A percentile compares a stretch with the other conserved stretches of the same genome.
phyloP scores from a whole-genome alignment of 2,329 filamentous ascomycete genomes.

The Exophiala sp. region DNA sequence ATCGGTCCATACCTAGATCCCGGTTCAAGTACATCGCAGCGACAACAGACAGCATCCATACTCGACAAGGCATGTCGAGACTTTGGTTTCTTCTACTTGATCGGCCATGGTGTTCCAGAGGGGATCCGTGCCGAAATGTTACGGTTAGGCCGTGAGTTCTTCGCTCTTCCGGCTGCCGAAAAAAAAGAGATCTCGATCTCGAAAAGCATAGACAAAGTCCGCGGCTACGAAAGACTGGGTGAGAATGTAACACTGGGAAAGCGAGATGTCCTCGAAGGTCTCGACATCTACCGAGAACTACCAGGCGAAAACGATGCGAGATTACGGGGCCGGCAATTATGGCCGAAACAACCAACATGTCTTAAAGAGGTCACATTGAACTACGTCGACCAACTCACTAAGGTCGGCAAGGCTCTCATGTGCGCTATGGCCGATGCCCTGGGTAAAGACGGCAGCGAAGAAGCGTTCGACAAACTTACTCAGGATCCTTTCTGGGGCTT shows the following conservation, averaged over 20 bases:
- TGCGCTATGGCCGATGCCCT: conserved; percentile 8
- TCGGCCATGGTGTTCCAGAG: conserved; percentile 35
- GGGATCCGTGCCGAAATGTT: conserved; percentile 31
- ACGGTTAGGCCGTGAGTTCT: conserved; percentile 34
- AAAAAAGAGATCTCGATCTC: conserved; percentile 9
- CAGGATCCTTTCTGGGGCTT: conserved; percentile 8
- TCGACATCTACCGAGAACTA: conserved; percentile 7
- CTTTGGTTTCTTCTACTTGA: conserved; percentile 40
- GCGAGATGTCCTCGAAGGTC: conserved; percentile 7
- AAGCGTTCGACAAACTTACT: conserved; percentile 5
- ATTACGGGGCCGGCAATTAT: conserved; percentile 3
- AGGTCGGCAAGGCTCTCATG: conserved; percentile 6
- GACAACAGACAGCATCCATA: not conserved
- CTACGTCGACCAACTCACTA: not conserved
- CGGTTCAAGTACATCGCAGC: not conserved
- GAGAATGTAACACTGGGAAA: conserved; percentile 8
- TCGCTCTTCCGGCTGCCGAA: conserved; percentile 3
- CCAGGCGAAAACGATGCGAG: not conserved
- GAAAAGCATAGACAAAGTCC: conserved; percentile 7
- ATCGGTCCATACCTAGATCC: conserved; percentile 4
- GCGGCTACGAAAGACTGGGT: conserved; percentile 6
- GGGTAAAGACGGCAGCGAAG: not conserved
- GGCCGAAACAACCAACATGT: not conserved
- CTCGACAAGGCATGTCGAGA: conserved; percentile 6
- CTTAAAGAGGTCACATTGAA: not conserved